A percentile compares a stretch with the other conserved stretches of the same genome.
Conservation (phyloP, 306 rosid species). For the Vigna unguiculata region DNA sequence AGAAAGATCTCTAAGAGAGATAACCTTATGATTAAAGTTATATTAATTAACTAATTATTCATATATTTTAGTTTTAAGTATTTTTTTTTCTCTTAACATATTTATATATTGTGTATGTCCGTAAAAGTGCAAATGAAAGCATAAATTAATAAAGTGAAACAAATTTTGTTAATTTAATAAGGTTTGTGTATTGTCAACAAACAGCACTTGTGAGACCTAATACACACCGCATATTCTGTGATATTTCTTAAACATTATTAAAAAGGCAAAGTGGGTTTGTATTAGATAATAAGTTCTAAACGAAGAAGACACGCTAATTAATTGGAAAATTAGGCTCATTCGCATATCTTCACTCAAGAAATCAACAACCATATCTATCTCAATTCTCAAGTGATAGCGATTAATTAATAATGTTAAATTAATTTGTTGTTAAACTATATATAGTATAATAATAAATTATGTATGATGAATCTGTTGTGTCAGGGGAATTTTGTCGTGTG, state of each 20-base stretch:
- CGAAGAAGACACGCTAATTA: constrained; percentile 8
- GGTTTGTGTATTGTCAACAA: not conserved
- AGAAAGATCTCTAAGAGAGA: too few relatives aligned
- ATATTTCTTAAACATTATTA: not conserved
- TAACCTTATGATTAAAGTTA: too few relatives aligned
- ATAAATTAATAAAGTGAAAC: too few relatives aligned
- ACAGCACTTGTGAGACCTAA: too few relatives aligned
- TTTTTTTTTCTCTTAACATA: not conserved
- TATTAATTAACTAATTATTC: not conserved
- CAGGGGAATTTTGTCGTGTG: too few relatives aligned
- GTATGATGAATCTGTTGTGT: too few relatives aligned
- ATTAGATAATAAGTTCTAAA: not conserved
- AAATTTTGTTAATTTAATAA: too few relatives aligned
- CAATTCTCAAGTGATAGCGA: not conserved
- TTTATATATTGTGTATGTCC: not conserved
- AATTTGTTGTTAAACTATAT: too few relatives aligned
- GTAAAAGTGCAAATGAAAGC: not conserved
- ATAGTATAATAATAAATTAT: too few relatives aligned
- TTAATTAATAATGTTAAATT: not conserved
- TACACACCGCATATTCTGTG: constrained; percentile 5
- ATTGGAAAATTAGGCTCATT: constrained; percentile 23
- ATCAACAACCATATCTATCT: not conserved
- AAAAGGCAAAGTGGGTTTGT: constrained; percentile 1
- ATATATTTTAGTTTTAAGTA: not conserved
- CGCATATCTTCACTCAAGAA: constrained; percentile 10